Percentiles rank a stretch among this genome's conserved stretches.
Evolutionary conservation across 306 rosid genomes (phyloP).

Genomic region (Acacia melanoxylon): DNA sequence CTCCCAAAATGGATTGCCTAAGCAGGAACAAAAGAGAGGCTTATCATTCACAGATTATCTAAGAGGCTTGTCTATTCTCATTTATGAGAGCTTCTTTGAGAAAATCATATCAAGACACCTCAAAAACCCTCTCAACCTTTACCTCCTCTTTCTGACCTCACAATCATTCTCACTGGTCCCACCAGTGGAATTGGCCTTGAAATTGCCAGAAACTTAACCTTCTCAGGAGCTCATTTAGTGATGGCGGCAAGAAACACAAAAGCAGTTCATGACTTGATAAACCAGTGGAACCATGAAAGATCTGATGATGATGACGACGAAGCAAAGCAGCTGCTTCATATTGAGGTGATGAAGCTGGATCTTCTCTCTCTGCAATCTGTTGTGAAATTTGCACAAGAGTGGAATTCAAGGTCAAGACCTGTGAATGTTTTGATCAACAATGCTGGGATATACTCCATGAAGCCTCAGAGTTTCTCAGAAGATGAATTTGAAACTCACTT

Average conservation of each 20-base stretch:
- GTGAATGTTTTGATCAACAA: not conserved
- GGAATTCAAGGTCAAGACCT: not conserved
- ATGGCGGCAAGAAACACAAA: not conserved
- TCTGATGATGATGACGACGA: not conserved
- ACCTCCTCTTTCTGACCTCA: not conserved
- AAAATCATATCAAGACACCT: not conserved
- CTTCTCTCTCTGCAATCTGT: not conserved
- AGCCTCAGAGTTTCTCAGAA: not conserved
- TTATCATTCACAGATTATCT: not conserved
- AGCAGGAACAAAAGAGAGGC: not conserved
- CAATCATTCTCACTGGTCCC: not conserved
- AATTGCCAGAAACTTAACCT: not conserved
- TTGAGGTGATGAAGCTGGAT: not conserved
- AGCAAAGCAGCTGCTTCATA: not conserved
- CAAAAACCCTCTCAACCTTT: not conserved
- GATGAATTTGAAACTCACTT: not conserved
- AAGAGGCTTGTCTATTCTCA: not conserved
- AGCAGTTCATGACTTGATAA: not conserved
- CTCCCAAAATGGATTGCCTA: not conserved
- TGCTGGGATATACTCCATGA: not conserved
- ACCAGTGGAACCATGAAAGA: not conserved
- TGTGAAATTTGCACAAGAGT: not conserved
- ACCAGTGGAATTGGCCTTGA: conserved; percentile 1
- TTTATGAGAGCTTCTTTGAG: not conserved
- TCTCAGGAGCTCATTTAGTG: not conserved